Evolutionary conservation across 73 alveolate species (phyloP).

Genomic region (Diophrys appendiculata): DNA sequence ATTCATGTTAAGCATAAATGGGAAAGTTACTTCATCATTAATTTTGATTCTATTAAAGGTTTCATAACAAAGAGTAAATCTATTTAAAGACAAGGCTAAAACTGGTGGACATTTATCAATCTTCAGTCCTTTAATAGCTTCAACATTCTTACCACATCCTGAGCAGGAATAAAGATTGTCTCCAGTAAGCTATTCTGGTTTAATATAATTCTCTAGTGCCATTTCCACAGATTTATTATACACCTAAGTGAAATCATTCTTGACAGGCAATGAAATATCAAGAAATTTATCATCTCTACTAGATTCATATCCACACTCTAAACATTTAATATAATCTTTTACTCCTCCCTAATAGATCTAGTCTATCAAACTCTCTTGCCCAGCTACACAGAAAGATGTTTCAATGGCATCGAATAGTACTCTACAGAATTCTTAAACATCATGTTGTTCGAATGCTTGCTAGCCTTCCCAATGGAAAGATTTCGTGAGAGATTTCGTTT

Average conservation of each 20-base stretch:
- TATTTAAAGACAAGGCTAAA: slow-evolving; percentile 74
- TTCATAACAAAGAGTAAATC: slow-evolving; percentile 85
- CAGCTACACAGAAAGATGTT: slow-evolving; percentile 63
- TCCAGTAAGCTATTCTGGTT: slow-evolving; percentile 87
- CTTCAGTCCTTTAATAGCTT: slow-evolving; percentile 87
- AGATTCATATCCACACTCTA: slow-evolving; percentile 87
- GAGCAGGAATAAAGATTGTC: slow-evolving; percentile 87
- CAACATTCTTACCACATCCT: slow-evolving; percentile 84
- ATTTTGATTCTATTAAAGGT: slow-evolving; percentile 77
- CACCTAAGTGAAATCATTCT: slow-evolving; percentile 84
- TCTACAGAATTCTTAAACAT: slow-evolving; percentile 85
- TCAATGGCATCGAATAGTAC: slow-evolving; percentile 96
- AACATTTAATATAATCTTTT: slow-evolving; percentile 78
- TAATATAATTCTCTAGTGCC: slow-evolving; percentile 89
- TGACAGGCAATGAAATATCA: slow-evolving; percentile 91
- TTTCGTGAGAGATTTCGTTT: slow-evolving; percentile 74
- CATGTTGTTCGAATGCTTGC: slow-evolving; percentile 70
- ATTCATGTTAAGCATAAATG: slow-evolving; percentile 78
- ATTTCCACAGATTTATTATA: slow-evolving; percentile 82
- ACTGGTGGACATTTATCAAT: slow-evolving; percentile 80
- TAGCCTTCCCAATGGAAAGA: slow-evolving; percentile 71
- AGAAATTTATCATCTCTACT: slow-evolving; percentile 64
- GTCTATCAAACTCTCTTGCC: slow-evolving; percentile 70
- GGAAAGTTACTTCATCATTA: slow-evolving; percentile 80
- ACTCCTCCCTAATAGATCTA: slow-evolving; percentile 83